Evolutionary conservation across 192 early-diverging fungal species (phyloP), one percentile per base, ranked within the genome.

Genomic region (Backusella liffmaniae): DNA sequence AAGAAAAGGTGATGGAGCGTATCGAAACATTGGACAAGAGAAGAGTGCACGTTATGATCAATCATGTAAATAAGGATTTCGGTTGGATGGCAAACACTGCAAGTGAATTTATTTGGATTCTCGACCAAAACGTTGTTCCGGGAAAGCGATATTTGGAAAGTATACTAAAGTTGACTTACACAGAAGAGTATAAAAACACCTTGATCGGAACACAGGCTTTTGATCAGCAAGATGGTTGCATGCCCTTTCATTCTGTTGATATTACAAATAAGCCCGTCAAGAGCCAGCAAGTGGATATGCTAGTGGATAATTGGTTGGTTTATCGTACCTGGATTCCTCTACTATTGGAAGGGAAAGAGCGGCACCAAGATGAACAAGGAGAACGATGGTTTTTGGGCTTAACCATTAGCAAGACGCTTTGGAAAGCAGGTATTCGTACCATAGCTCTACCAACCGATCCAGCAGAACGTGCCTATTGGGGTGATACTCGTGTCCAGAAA

Each of bases 391-490:
- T 51, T 23, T 26, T 72, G 23, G 77, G 77, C 18, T 36, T 73
- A 5, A 59, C 56, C 21, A 74, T 78, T 15, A 73, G 72, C n/a
- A 41, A 73, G 16, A n/a, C 34, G 29, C 71, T 78, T 2, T 51
- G 35, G 30, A 62, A 84, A 26, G 84, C 84, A 16, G 78, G 82
- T 6, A 84, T 85, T 23, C 80, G 66, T 12, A 82, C 84, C n/a
- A 68, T 87, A 37, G 82, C 78, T 6, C 41, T 87, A 18, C 84
- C 86, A 2, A 84, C 81, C 6, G 80, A 87, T 70, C 86, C 86
- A 30, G 66, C 77, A 5, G 65, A 87, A 23, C 7, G 76, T 29
- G 82, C 84, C 0, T 79, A 74, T 26, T 87, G 84, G 84, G 86
- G 82, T 9, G 84, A 87, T 42, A 71, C 73, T 12, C 77, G 70